Conservation (phyloP, 2,329 filamentous ascomycete genomes). For the Magnaporthales sp. region DNA sequence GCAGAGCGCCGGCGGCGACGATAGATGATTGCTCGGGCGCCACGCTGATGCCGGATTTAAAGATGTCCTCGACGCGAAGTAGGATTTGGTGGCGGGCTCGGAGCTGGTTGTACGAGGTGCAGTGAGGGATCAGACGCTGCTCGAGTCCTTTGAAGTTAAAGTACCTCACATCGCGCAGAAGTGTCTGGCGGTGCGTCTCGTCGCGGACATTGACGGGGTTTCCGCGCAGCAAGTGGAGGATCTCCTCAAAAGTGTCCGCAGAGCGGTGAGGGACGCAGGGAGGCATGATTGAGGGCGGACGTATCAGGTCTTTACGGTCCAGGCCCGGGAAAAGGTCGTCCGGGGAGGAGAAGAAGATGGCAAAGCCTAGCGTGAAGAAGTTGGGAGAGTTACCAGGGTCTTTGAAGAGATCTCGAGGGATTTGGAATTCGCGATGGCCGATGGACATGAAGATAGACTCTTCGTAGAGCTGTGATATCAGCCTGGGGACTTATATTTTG, state of each 20-base stretch:
- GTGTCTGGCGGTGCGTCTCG: slow-evolving; percentile 65
- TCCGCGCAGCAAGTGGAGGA: slow-evolving; percentile 73
- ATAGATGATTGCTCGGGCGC: slow-evolving; percentile 32
- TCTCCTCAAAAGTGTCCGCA: slow-evolving; percentile 75
- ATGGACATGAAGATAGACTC: slow-evolving; percentile 90
- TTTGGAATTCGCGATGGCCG: slow-evolving; percentile 78
- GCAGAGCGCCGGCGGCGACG: slow-evolving; percentile 17
- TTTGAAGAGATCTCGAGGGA: slow-evolving; percentile 80
- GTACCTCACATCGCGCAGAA: slow-evolving; percentile 82
- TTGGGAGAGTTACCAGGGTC: slow-evolving; percentile 87
- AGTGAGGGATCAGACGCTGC: slow-evolving; percentile 73
- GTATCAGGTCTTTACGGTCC: slow-evolving; percentile 66
- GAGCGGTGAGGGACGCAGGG: slow-evolving; percentile 73
- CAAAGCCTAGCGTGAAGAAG: slow-evolving; percentile 88
- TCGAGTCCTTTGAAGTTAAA: slow-evolving; percentile 90
- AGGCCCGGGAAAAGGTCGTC: slow-evolving; percentile 80
- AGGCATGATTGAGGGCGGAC: slow-evolving; percentile 78
- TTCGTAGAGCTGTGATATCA: slow-evolving; percentile 86
- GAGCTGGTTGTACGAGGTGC: slow-evolving; percentile 65
- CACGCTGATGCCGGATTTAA: slow-evolving; percentile 74
- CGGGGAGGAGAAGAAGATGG: slow-evolving; percentile 74
- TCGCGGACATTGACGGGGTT: slow-evolving; percentile 72
- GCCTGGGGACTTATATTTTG: slow-evolving; percentile 53
- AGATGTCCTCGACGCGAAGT: slow-evolving; percentile 75
- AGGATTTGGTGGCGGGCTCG: slow-evolving; percentile 65